Evolutionary conservation across 2,329 filamentous ascomycete genomes (phyloP).

Genomic region (Emericellopsis cladophorae): DNA sequence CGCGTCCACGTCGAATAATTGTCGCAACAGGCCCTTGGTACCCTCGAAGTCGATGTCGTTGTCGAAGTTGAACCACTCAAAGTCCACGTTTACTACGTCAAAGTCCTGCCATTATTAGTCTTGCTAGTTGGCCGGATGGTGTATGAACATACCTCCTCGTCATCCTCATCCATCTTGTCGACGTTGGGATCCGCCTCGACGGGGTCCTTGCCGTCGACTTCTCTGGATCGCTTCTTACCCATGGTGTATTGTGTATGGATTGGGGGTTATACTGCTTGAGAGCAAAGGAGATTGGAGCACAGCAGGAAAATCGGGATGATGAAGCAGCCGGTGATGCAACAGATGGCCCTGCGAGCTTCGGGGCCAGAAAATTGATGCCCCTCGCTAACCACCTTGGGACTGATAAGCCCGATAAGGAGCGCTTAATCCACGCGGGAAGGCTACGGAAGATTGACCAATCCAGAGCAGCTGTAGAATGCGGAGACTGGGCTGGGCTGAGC

Average conservation of each 20-base stretch:
- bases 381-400: slow-evolving; percentile 2
- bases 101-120: slow-evolving; percentile 49
- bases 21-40: slow-evolving; percentile 76
- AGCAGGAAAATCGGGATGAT: too few species aligned
- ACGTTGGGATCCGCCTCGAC: slow-evolving; percentile 25
- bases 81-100: slow-evolving; percentile 88
- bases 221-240: slow-evolving; percentile 38
- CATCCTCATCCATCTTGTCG: slow-evolving; percentile 37
- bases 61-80: slow-evolving; percentile 97
- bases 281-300: too few species aligned
- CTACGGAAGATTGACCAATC: background rate
- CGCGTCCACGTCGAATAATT: slow-evolving; percentile 83
- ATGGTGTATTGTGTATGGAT: slow-evolving; percentile 12
- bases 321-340: background rate
- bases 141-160: slow-evolving; percentile 31
- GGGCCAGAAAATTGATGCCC: slow-evolving; percentile 2
- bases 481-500: background rate
- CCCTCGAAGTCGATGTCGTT: slow-evolving; percentile 88
- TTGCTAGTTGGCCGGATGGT: background rate
- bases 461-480: background rate
- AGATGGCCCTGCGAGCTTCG: background rate
- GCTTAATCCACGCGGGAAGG: slow-evolving; percentile 11
- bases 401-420: slow-evolving; percentile 10
- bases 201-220: slow-evolving; percentile 28
- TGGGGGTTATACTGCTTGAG: too few species aligned